Evolutionary conservation across 2,329 filamentous ascomycete species (phyloP), one percentile per base, ranked within the genome.

Genomic region (Diplodia scrobiculata): DNA sequence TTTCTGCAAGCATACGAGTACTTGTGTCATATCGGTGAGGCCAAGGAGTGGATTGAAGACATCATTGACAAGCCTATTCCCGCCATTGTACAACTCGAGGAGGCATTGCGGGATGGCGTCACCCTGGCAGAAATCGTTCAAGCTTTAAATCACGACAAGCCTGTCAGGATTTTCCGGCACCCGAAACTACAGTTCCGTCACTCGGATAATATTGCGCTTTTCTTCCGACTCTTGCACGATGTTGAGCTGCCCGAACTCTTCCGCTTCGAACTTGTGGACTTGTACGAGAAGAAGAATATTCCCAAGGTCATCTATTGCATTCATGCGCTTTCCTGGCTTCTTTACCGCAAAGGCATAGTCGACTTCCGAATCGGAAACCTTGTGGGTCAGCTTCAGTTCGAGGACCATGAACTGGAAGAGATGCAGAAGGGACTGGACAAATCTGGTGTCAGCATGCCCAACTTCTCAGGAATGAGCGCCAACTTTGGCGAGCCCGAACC

Each of bases 281-380:
- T 99, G 13, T 99, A 99, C 81, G 96, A 99, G 79, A 99, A 98
- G 83, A 99, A 99, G 80, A 99, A 99, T 73, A 96, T 98, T 1
- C 95, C 95, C 3, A 99, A 98, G 78, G 96, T 98, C 75, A 99
- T 99, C 68, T 96, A 99, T 80, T 99, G 95, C 75, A 95, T 99
- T 63, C 95, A 99, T 73, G 95, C 95, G 0, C 82, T 99, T 19
- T 98, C 94, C 76, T 99, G 94, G 92, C 84, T 99, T n/a, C 83
- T 99, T 11, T 97, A 91, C 78, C 89, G 95, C 58, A 95, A 97
- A 76, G 94, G 95, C 1, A 92, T 98, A 69, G 90, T 98, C 47
- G 90, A 93, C 74, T 98, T 99, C 77, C 89, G 93, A 9, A 99
- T 99, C 73, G 95, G 94, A 17, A 99, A 99, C 73, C 83, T 99